phyloP scores from a whole-genome alignment of 768 basidiomycete genomes.

The Russula brevipes region DNA sequence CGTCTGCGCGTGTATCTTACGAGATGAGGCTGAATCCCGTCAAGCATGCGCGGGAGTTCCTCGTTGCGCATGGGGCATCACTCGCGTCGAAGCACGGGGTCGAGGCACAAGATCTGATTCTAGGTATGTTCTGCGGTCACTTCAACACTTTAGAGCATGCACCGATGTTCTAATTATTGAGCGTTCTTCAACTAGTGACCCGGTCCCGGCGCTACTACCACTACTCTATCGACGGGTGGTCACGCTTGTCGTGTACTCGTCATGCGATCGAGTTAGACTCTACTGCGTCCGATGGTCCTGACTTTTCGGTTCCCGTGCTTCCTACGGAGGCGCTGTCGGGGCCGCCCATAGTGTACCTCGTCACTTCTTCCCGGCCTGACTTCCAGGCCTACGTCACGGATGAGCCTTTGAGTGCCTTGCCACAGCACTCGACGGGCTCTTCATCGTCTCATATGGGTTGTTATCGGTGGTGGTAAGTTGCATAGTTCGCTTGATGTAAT shows the following conservation, averaged over 20 bases:
- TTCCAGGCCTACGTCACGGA: constrained; percentile 21
- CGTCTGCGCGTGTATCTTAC: constrained; percentile 17
- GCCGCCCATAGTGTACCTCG: constrained; percentile 22
- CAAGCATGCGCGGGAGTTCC: constrained; percentile 21
- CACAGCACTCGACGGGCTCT: constrained; percentile 11
- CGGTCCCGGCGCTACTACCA: constrained; percentile 13
- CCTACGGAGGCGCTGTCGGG: background rate
- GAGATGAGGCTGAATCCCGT: constrained; percentile 12
- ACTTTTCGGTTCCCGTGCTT: constrained; percentile 10
- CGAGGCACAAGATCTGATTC: constrained; percentile 18
- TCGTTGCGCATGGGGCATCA: constrained; percentile 11
- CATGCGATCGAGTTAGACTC: background rate
- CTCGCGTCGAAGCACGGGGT: constrained; percentile 18
- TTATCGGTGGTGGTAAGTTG: too few species aligned
- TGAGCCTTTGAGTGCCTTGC: constrained; percentile 22
- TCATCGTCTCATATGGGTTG: background rate
- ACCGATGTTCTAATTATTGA: background rate
- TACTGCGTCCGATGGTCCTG: background rate
- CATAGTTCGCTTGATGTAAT: too few species aligned
- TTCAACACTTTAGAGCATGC: background rate
- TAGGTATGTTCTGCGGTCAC: background rate
- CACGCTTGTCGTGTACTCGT: background rate
- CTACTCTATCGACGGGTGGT: constrained; percentile 19
- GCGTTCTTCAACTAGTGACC: constrained; percentile 10
- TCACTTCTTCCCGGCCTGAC: constrained; percentile 19